A percentile compares a stretch with the other conserved stretches of the same genome.
phyloP scores from a whole-genome alignment of 164 flowering plant genomes.

The Buxus sempervirens region DNA sequence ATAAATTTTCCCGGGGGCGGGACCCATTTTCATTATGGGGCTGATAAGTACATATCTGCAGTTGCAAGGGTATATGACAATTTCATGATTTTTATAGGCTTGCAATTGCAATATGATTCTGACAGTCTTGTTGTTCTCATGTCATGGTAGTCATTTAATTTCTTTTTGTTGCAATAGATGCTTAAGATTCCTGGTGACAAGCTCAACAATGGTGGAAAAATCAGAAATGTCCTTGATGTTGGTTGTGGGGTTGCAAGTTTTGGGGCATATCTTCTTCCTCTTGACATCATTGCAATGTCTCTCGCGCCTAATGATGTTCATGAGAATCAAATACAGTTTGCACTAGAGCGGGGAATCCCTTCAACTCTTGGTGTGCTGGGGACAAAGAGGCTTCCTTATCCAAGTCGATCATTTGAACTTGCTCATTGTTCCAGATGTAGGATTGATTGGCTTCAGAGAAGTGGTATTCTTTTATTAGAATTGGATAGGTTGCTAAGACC shows the following conservation, averaged over 20 bases:
- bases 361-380: conserved; percentile 73
- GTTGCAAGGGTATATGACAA: conserved; percentile 50
- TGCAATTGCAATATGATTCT: not conserved
- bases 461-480: conserved; percentile 67
- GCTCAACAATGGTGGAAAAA: conserved; percentile 62
- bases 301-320: conserved; percentile 82
- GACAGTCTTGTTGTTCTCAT: not conserved
- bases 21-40: conserved; percentile 82
- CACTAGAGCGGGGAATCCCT: conserved; percentile 75
- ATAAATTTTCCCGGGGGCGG: conserved; percentile 90
- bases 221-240: conserved; percentile 72
- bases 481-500: conserved; percentile 74
- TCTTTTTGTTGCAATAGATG: conserved; percentile 46
- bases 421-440: conserved; percentile 82
- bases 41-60: conserved; percentile 67
- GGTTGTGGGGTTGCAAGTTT: conserved; percentile 91
- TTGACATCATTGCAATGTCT: conserved; percentile 62
- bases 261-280: conserved; percentile 75
- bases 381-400: conserved; percentile 72
- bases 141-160: not conserved
- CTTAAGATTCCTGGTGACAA: conserved; percentile 69
- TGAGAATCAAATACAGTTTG: conserved; percentile 81
- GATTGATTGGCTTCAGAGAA: conserved; percentile 87
- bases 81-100: not conserved
- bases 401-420: conserved; percentile 76